Percentiles rank a stretch among this genome's conserved stretches.
Conservation (phyloP, 2,329 filamentous ascomycete genomes). For the Aspergillus sp. region DNA sequence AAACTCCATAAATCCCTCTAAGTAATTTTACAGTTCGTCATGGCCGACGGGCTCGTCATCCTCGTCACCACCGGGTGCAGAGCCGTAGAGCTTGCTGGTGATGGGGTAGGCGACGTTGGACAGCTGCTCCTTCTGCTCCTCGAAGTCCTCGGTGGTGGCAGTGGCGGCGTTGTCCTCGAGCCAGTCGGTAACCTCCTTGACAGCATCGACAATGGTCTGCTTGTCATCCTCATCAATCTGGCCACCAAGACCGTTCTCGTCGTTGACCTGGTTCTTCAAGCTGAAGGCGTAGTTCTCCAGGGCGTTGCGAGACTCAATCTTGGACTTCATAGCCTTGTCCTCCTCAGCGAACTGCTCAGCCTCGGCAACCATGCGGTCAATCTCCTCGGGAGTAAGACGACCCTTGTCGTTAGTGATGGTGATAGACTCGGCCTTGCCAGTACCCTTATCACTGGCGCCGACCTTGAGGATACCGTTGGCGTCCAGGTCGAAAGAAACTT, state of each 20-base stretch:
- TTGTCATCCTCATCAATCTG: constrained; percentile 99
- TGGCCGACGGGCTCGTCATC: constrained; percentile 67
- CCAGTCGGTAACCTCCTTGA: constrained; percentile 97
- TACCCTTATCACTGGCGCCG: constrained; percentile 93
- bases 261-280: constrained; percentile 98
- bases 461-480: constrained; percentile 99
- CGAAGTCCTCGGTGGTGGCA: constrained; percentile 88
- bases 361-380: constrained; percentile 98
- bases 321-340: constrained; percentile 96
- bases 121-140: constrained; percentile 99
- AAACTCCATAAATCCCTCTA: constrained; percentile 35
- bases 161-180: constrained; percentile 88
- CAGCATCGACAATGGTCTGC: constrained; percentile 88
- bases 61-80: constrained; percentile 54
- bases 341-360: constrained; percentile 98
- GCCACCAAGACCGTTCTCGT: constrained; percentile 92
- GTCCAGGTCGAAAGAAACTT: constrained; percentile 96
- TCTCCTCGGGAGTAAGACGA: constrained; percentile 91
- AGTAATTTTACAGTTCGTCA: constrained; percentile 68
- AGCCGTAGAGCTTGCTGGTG: constrained; percentile 93
- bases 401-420: constrained; percentile 99
- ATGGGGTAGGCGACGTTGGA: constrained; percentile 96
- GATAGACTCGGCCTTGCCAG: constrained; percentile 94
- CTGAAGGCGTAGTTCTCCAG: constrained; percentile 99
- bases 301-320: constrained; percentile 92